phyloP scores from a whole-genome alignment of 208 protist genomes.

The Naegleria lovaniensis region DNA sequence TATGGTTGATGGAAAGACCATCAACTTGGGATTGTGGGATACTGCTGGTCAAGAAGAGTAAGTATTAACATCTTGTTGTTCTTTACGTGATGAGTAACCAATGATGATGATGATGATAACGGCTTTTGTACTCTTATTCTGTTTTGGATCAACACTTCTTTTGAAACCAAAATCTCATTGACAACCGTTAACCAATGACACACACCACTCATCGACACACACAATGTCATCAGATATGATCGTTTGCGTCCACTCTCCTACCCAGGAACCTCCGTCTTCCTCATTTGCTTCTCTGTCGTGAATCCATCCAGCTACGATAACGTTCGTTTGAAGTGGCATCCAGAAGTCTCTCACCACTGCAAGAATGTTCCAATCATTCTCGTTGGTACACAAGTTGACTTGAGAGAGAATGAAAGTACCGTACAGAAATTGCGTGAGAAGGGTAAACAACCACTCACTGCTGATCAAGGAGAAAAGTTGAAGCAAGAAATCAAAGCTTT shows the following conservation, averaged over 20 bases:
- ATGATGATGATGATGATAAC: neutral
- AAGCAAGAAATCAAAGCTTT: conserved; percentile 37
- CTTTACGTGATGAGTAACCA: too few species aligned
- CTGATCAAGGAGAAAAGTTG: conserved; percentile 41
- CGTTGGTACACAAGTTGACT: conserved; percentile 52
- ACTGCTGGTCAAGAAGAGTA: neutral
- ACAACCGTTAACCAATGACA: too few species aligned
- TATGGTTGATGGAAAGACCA: conserved; percentile 58
- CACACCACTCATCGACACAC: neutral
- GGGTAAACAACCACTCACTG: conserved; percentile 41
- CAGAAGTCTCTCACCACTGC: conserved; percentile 43
- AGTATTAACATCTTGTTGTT: too few species aligned
- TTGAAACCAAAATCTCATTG: too few species aligned
- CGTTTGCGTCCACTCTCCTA: conserved; percentile 78
- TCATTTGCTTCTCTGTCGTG: conserved; percentile 73
- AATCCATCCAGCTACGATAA: conserved; percentile 57
- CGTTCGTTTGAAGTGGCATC: conserved; percentile 35
- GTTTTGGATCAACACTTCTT: too few species aligned
- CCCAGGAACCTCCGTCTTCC: conserved; percentile 64
- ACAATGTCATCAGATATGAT: conserved; percentile 79
- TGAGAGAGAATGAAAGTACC: conserved; percentile 44
- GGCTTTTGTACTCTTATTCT: too few species aligned
- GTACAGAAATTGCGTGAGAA: conserved; percentile 45
- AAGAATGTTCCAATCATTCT: conserved; percentile 47
- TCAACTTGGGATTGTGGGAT: conserved; percentile 34